Base-by-base conservation (phyloP, 371 early-diverging fungal genomes). In the Zancudomyces culisetae region DNA sequence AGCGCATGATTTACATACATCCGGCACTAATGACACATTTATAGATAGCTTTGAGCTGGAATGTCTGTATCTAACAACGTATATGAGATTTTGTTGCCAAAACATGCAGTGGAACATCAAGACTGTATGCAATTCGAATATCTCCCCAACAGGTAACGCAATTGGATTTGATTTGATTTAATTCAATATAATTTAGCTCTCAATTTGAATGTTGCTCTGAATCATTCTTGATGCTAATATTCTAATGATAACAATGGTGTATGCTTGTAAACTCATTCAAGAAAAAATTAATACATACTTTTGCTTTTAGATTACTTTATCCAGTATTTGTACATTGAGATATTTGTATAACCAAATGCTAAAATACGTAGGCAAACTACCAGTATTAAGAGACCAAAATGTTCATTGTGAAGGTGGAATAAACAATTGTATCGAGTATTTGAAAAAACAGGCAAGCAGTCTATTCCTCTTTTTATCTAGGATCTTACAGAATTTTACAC, bases 401-500 rank as follows among this genome's bases (percentile, higher is more conserved):
- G 41, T 27, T n/a, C 26, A 27, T 23, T 42, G 43, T 22, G 52
- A 51, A 35, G 24, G 23, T 23, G 52, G 52, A 18, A 8, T 43
- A 10, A 15, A 13, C n/a, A 22, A 51, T 43, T 42, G 42, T 51
- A 42, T 51, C 18, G 2, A 8, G 8, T 30, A 51, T 24, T 21
- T 51, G n/a, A 43, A 51, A 51, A 42, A 43, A 6, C 52, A 51
- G 24, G 52, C 35, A 35, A 43, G 42, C n/a, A n/a, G 24, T 29
- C 27, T 29, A 39, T 4, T 43, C 27, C 4, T 4, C 22, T 29
- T 21, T 22, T 12, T 10, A 3, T n/a, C n/a, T n/a, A n/a, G n/a
- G n/a, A n/a, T n/a, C n/a, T n/a, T n/a, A n/a, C n/a, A n/a, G n/a
- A n/a, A n/a, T n/a, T n/a, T 49, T 20, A n/a, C n/a, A n/a, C n/a